A percentile compares a stretch with the other conserved stretches of the same genome.
phyloP scores from a whole-genome alignment of 2,329 filamentous ascomycete species.

The Penicillium olsonii region DNA sequence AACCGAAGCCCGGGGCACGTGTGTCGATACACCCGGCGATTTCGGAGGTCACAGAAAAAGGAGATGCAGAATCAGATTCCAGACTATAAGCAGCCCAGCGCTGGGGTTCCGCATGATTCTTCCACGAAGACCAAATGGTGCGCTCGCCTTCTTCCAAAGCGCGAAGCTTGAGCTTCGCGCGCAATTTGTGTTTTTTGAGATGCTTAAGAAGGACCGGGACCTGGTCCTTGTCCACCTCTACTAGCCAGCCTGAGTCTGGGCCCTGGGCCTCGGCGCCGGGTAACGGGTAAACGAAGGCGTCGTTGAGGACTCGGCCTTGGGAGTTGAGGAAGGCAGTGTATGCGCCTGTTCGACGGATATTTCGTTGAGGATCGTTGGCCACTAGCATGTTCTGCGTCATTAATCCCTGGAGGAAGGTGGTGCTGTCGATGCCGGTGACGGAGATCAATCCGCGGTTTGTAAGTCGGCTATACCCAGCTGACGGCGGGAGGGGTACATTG shows the following conservation, averaged over 20 bases:
- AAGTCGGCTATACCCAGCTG: constrained; percentile 55
- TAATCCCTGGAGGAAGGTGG: constrained; percentile 84
- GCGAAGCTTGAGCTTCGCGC: constrained; percentile 73
- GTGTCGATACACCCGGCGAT: constrained; percentile 41
- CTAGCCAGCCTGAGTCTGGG: constrained; percentile 59
- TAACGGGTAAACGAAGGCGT: constrained; percentile 82
- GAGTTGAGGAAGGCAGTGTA: constrained; percentile 88
- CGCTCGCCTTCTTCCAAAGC: constrained; percentile 66
- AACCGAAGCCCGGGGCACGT: constrained; percentile 43
- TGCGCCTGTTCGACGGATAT: constrained; percentile 53
- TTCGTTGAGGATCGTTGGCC: constrained; percentile 40
- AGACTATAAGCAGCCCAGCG: constrained; percentile 43
- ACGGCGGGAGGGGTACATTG: constrained; percentile 38
- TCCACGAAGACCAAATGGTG: constrained; percentile 75
- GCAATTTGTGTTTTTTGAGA: constrained; percentile 81
- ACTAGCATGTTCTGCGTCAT: constrained; percentile 71
- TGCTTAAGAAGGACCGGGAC: constrained; percentile 66
- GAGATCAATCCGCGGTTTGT: constrained; percentile 77
- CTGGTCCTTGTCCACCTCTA: constrained; percentile 78
- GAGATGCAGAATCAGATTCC: constrained; percentile 34
- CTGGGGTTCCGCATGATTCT: constrained; percentile 46
- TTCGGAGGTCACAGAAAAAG: constrained; percentile 28
- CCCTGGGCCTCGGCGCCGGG: constrained; percentile 36
- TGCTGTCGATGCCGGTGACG: constrained; percentile 74
- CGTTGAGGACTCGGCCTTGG: constrained; percentile 78